Evolutionary conservation across 768 basidiomycete species (phyloP).

Genomic region (Clavaria fumosa): DNA sequence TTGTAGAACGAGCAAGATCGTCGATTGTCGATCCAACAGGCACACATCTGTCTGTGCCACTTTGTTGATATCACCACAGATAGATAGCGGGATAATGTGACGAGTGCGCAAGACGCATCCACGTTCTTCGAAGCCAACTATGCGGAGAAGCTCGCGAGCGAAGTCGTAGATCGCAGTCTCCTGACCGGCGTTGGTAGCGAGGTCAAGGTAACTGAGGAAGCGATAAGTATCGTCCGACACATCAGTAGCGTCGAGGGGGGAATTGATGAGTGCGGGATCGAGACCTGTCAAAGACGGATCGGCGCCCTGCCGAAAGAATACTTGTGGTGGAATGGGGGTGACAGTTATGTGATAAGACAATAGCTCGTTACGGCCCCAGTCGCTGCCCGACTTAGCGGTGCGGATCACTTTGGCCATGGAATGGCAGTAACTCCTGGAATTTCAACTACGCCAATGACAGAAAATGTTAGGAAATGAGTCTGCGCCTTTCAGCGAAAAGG

Average conservation of each 20-base stretch:
- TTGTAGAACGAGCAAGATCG: conserved; percentile 14
- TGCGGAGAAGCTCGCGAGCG: neutral
- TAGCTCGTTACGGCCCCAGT: conserved; percentile 1
- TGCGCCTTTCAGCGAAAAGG: too few relatives aligned
- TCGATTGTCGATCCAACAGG: conserved; percentile 2
- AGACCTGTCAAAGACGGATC: neutral
- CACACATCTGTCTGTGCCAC: conserved; percentile 2
- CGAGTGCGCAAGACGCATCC: neutral
- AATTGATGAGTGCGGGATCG: neutral
- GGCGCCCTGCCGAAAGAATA: neutral
- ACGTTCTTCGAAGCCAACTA: neutral
- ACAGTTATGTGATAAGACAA: neutral
- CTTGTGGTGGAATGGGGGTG: neutral
- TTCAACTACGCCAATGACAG: too few relatives aligned
- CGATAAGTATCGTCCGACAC: neutral
- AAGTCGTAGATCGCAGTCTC: neutral
- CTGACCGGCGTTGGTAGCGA: conserved; percentile 1
- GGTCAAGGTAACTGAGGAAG: neutral
- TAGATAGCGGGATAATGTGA: conserved; percentile 3
- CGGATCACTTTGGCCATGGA: conserved; percentile 2
- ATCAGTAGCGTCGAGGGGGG: neutral
- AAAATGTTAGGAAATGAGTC: too few relatives aligned
- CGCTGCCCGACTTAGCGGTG: conserved; percentile 1
- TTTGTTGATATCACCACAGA: conserved; percentile 2
- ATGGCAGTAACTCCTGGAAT: too few relatives aligned